Base-by-base conservation (phyloP, 306 rosid species). In the Argentina anserina region DNA sequence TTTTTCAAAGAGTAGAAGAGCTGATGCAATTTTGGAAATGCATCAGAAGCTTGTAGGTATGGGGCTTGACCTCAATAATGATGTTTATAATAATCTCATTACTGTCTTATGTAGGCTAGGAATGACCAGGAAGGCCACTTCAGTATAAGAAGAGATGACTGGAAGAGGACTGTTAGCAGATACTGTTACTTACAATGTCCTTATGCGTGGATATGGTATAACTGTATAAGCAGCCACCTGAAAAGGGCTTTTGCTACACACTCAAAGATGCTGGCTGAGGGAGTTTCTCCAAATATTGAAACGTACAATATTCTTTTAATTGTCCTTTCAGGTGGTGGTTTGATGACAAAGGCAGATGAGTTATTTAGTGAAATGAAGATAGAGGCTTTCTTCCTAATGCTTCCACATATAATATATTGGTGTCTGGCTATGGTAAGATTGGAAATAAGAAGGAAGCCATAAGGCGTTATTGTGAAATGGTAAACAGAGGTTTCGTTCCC, bases 391-490 rank as follows among this genome's bases (percentile, higher is more conserved):
- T 74, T 69, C 91, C 91, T 43, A 79, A 89, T 82, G 92, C 95
- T 67, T 53, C 89, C 69, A 89, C 95, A 36, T 91, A 94, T 81
- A 85, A 91, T 71, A 78, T 80, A 68, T 82, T 94, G 86, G 75
- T 91, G 69, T 85, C 88, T 34, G 90, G 97, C 73, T 89, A 88
- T 72, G 96, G 95, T 79, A 89, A 80, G 83, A 75, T 47, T 56
- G 93, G 95, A 81, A 91, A 89, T 77, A 86, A 84, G 71, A 81
- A 71, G 81, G 90, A 88, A 59, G 80, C 90, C 39, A 74, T 89
- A 78, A 83, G 82, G 80, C 78, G 88, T 69, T 89, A 94, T 73
- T 89, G 92, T 79, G 96, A 91, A 78, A 91, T 94, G 97, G 78
- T 94, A 84, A 83, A 79, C 63, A 84, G 83, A 56, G 91, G 97